Conservation (phyloP, 2,329 filamentous ascomycete species). For the Ceratocystis alfenasii region DNA sequence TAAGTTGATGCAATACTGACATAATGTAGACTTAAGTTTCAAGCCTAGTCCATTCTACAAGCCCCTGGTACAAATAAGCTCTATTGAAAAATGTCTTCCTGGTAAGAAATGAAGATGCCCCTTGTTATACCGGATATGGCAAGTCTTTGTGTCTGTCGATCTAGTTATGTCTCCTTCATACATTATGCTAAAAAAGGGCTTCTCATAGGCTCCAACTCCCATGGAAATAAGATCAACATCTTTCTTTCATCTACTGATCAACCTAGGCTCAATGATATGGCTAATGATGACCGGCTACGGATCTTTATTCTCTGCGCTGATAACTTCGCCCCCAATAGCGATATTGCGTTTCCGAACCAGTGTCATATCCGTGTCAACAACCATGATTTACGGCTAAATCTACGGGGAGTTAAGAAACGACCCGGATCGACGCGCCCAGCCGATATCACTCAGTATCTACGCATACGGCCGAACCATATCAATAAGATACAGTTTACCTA, state of each 20-base stretch:
- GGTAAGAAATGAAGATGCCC: slow-evolving; percentile 41
- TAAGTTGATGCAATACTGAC: not conserved
- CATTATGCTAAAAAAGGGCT: not conserved
- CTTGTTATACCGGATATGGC: not conserved
- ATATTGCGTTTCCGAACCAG: slow-evolving; percentile 83
- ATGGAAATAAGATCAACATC: slow-evolving; percentile 34
- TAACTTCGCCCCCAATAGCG: slow-evolving; percentile 51
- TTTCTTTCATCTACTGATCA: slow-evolving; percentile 40
- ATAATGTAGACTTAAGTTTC: slow-evolving; percentile 28
- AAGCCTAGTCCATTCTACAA: slow-evolving; percentile 80
- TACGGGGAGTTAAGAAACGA: slow-evolving; percentile 90
- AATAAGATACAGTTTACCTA: slow-evolving; percentile 83
- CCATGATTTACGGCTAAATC: slow-evolving; percentile 80
- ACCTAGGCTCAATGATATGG: slow-evolving; percentile 43
- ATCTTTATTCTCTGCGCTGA: slow-evolving; percentile 76
- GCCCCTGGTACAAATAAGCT: slow-evolving; percentile 52
- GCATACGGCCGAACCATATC: slow-evolving; percentile 55
- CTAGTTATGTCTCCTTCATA: not conserved
- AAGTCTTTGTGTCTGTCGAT: not conserved
- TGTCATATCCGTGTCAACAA: slow-evolving; percentile 85
- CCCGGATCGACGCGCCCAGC: slow-evolving; percentile 87
- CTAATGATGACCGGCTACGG: slow-evolving; percentile 49
- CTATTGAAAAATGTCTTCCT: slow-evolving; percentile 52
- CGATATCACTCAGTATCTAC: slow-evolving; percentile 70
- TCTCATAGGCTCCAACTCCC: slow-evolving; percentile 6